Base-by-base conservation (phyloP, 1,284 basidiomycete genomes). In the Apiotrichum sp. region DNA sequence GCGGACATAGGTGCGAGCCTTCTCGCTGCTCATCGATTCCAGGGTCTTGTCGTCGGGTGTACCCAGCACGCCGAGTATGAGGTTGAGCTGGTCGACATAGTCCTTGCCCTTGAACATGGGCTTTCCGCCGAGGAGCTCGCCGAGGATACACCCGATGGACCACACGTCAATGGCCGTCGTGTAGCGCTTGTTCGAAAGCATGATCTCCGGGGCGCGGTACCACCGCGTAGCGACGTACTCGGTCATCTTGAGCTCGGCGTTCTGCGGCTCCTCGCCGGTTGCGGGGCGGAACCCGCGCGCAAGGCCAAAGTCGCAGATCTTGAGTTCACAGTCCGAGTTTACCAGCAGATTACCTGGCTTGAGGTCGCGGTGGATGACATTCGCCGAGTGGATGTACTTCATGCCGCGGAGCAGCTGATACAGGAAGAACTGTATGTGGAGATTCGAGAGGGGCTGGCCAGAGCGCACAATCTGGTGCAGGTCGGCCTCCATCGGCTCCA, bases 251-350 rank as follows among this genome's bases (percentile, higher is more conserved):
- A 65, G 53, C 41, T 66, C 68, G 34, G 67, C 66, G 55, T 65
- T 62, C 55, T 68, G 71, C 45, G 60, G 86, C 82, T 36, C 83
- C 80, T 61, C 70, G 22, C 52, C 57, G 0, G 41, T n/a, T 36
- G 59, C 66, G 58, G 31, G 62, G 63, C 39, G 55, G 57, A 75
- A 79, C 0, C 78, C 78, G 57, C 78, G 67, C 1, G 82, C 92
- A 33, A 98, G 78, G n/a, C 96, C 96, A 73, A 99, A 98, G 74
- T 99, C 96, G 71, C 96, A 98, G 50, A 99, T 98, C 78, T 93
- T 93, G 56, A 93, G 80, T 73, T 95, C 92, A 76, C 95, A 98
- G 75, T 98, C 93, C 32, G 93, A 88, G 70, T 99, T 98, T 61
- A 99, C 95, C 11, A 98, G 84, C 22, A 97, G 75, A 70, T 92